Evolutionary conservation across 75 land plant species (phyloP).

Genomic region (Pinus tabuliformis): DNA sequence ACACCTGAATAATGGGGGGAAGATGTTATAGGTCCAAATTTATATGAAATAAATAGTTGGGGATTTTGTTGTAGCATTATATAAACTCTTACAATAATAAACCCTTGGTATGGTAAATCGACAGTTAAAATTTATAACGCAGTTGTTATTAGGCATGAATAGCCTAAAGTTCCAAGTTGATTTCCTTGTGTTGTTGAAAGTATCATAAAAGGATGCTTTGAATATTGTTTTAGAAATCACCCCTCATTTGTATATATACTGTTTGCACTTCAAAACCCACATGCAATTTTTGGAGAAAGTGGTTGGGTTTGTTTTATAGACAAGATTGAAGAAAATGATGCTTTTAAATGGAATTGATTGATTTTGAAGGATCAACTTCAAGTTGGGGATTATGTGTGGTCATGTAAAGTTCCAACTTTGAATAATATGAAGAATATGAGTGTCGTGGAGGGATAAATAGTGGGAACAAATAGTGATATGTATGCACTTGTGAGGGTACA

Average conservation of each 20-base stretch:
- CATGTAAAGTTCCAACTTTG: conserved; percentile 47
- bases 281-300: conserved; percentile 34
- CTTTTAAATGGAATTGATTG: conserved; percentile 47
- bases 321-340: conserved; percentile 14
- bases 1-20: conserved; percentile 98
- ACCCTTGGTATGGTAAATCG: conserved; percentile 73
- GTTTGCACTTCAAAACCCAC: conserved; percentile 59
- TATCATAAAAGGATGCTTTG: conserved; percentile 81
- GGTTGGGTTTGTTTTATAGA: conserved; percentile 40
- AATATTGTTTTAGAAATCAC: conserved; percentile 78
- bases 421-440: conserved; percentile 43
- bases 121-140: conserved; percentile 62
- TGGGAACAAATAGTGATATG: conserved; percentile 47
- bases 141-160: conserved; percentile 74
- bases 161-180: conserved; percentile 74
- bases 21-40: conserved; percentile 78
- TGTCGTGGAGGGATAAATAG: conserved; percentile 62
- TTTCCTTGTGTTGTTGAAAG: conserved; percentile 71
- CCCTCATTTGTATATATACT: conserved; percentile 78
- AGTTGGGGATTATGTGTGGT: conserved; percentile 77
- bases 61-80: conserved; percentile 92
- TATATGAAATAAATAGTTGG: conserved; percentile 92
- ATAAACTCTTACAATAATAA: conserved; percentile 88
- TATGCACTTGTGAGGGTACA: conserved; percentile 71
- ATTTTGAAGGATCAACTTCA: conserved; percentile 61